phyloP scores from a whole-genome alignment of 768 basidiomycete genomes.

The Zangia roseola region DNA sequence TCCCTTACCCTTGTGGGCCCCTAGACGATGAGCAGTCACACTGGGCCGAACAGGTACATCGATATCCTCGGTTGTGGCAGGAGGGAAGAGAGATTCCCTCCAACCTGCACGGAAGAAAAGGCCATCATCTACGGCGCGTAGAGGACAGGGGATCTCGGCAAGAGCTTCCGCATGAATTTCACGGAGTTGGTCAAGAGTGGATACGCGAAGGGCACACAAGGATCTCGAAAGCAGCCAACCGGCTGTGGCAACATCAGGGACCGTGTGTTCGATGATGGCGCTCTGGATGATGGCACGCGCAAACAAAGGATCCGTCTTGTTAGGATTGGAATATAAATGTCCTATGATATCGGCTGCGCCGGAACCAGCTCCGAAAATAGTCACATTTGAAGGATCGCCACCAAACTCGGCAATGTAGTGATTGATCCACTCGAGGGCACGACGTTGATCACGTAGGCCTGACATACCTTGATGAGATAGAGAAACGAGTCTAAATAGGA shows the following conservation, averaged over 20 bases:
- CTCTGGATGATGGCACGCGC: slow-evolving; percentile 77
- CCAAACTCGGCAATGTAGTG: slow-evolving; percentile 62
- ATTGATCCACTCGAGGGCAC: slow-evolving; percentile 63
- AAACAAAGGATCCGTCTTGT: slow-evolving; percentile 61
- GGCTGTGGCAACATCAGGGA: slow-evolving; percentile 58
- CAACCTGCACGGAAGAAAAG: slow-evolving; percentile 64
- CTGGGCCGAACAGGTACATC: slow-evolving; percentile 11
- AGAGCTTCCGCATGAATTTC: slow-evolving; percentile 57
- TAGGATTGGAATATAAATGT: slow-evolving; percentile 62
- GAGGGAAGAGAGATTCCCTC: slow-evolving; percentile 45
- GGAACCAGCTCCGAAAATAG: slow-evolving; percentile 40
- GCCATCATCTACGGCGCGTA: slow-evolving; percentile 67
- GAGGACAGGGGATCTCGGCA: slow-evolving; percentile 45
- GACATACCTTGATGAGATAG: slow-evolving; percentile 1
- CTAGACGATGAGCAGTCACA: slow-evolving; percentile 23
- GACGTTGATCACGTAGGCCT: slow-evolving; percentile 66
- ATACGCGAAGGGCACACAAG: slow-evolving; percentile 53
- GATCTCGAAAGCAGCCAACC: slow-evolving; percentile 68
- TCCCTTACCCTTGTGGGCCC: slow-evolving; percentile 22
- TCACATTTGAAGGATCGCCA: slow-evolving; percentile 55
- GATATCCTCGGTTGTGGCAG: slow-evolving; percentile 20
- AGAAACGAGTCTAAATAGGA: background rate
- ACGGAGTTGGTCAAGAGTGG: slow-evolving; percentile 62
- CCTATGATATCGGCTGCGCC: slow-evolving; percentile 56
- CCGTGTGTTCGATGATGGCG: slow-evolving; percentile 57